Percentiles rank a stretch among this genome's conserved stretches.
phyloP scores from a whole-genome alignment of 805 yeast genomes.

The Lipomyces kockii region DNA sequence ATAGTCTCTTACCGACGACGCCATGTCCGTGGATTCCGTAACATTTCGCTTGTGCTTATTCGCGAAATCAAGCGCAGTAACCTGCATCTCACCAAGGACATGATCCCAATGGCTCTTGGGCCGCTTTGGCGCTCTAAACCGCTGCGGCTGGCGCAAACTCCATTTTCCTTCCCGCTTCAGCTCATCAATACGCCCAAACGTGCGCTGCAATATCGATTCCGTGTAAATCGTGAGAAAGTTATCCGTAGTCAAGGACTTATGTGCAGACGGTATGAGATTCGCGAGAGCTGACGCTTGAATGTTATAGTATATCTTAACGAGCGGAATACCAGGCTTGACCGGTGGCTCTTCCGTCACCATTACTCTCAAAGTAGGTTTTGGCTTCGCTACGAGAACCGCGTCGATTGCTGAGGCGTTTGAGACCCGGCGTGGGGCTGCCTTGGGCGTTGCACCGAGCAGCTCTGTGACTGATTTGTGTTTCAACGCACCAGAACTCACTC shows the following conservation, averaged over 20 bases:
- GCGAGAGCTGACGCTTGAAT: slow-evolving; percentile 87
- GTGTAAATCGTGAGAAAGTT: slow-evolving; percentile 81
- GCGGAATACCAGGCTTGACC: slow-evolving; percentile 46
- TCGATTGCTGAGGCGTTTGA: slow-evolving; percentile 12
- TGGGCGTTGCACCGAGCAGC: slow-evolving; percentile 35
- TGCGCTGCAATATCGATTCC: slow-evolving; percentile 89
- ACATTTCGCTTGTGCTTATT: slow-evolving; percentile 72
- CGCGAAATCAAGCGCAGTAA: slow-evolving; percentile 80
- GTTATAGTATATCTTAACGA: slow-evolving; percentile 83
- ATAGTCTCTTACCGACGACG: slow-evolving; percentile 75
- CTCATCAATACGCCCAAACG: slow-evolving; percentile 88
- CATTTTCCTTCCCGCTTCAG: slow-evolving; percentile 84
- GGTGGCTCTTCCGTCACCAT: slow-evolving; percentile 46
- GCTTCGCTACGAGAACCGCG: slow-evolving; percentile 13
- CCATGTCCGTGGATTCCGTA: slow-evolving; percentile 69
- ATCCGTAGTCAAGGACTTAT: slow-evolving; percentile 83
- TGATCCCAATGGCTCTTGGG: slow-evolving; percentile 69
- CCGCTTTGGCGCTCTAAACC: slow-evolving; percentile 67
- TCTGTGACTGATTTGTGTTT: slow-evolving; percentile 37
- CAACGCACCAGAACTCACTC: slow-evolving; percentile 39
- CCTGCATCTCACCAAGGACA: slow-evolving; percentile 74
- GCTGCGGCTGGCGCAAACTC: slow-evolving; percentile 85
- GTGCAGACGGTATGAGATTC: slow-evolving; percentile 80
- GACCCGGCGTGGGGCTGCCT: slow-evolving; percentile 15
- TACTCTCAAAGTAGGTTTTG: slow-evolving; percentile 27